Evolutionary conservation across 768 basidiomycete species (phyloP).

Genomic region (Phaffia australis): DNA sequence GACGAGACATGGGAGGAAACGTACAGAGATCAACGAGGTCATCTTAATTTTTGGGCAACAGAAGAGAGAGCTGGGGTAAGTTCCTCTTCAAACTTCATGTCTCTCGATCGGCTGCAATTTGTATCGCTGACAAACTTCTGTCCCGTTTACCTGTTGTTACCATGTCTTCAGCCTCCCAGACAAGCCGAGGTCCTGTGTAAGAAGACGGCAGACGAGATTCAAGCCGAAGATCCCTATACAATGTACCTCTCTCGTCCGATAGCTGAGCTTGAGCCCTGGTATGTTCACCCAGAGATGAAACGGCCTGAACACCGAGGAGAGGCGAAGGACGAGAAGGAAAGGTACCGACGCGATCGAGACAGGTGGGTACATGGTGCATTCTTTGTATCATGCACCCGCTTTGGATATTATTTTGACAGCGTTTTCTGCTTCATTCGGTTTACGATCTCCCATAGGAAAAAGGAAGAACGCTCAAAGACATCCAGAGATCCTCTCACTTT

Average conservation of each 20-base stretch:
- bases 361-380: conserved; percentile 10
- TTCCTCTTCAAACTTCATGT: not conserved
- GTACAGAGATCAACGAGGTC: conserved; percentile 10
- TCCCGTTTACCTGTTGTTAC: no score
- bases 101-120: not conserved
- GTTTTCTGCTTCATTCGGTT: not conserved
- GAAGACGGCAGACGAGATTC: conserved; percentile 18
- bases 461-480: conserved; percentile 7
- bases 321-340: conserved; percentile 4
- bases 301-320: conserved; percentile 14
- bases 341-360: conserved; percentile 3
- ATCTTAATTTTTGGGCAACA: conserved; percentile 22
- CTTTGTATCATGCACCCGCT: not conserved
- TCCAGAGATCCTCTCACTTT: conserved; percentile 19
- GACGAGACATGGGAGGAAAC: not conserved
- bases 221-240: conserved; percentile 22
- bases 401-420: not conserved
- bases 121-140: no score
- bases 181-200: not conserved
- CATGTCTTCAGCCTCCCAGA: not conserved
- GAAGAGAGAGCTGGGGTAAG: conserved; percentile 18
- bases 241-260: conserved; percentile 24
- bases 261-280: conserved; percentile 24
- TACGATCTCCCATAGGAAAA: conserved; percentile 2
- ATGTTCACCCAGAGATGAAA: conserved; percentile 14